phyloP scores from a whole-genome alignment of 768 basidiomycete species.

The Russula griseocarnosa region DNA sequence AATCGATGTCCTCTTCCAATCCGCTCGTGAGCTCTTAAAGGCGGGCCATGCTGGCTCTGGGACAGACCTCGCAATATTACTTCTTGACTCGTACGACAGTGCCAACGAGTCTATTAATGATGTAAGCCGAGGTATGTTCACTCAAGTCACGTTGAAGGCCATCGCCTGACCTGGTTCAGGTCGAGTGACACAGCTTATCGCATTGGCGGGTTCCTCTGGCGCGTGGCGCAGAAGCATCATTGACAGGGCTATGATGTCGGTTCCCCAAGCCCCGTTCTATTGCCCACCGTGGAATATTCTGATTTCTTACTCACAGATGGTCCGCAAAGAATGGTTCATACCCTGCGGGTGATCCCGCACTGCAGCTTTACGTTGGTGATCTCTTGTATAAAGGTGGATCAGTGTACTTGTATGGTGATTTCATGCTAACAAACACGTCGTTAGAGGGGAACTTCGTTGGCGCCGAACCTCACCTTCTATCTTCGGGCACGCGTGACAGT shows the following conservation, averaged over 20 bases:
- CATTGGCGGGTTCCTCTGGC: constrained; percentile 72
- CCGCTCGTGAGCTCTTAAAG: constrained; percentile 84
- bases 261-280: constrained; percentile 25
- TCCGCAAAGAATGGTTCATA: constrained; percentile 70
- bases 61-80: constrained; percentile 72
- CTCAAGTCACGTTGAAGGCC: not conserved
- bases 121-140: constrained; percentile 68
- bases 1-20: constrained; percentile 90
- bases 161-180: constrained; percentile 45
- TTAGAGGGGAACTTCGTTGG: constrained; percentile 69
- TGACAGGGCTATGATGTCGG: constrained; percentile 78
- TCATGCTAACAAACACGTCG: constrained; percentile 5
- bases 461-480: constrained; percentile 80
- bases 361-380: constrained; percentile 90
- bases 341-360: constrained; percentile 81
- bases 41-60: constrained; percentile 86
- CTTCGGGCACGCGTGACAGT: constrained; percentile 85
- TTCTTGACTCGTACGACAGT: constrained; percentile 80
- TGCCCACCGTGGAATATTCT: constrained; percentile 17
- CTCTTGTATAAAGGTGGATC: constrained; percentile 73
- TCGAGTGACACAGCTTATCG: constrained; percentile 86
- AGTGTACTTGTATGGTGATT: not conserved
- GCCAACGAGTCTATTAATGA: constrained; percentile 70
- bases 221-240: constrained; percentile 89
- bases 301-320: constrained; percentile 57